Conservation (phyloP, 2,329 filamentous ascomycete genomes). For the Sclerotinia glacialis region DNA sequence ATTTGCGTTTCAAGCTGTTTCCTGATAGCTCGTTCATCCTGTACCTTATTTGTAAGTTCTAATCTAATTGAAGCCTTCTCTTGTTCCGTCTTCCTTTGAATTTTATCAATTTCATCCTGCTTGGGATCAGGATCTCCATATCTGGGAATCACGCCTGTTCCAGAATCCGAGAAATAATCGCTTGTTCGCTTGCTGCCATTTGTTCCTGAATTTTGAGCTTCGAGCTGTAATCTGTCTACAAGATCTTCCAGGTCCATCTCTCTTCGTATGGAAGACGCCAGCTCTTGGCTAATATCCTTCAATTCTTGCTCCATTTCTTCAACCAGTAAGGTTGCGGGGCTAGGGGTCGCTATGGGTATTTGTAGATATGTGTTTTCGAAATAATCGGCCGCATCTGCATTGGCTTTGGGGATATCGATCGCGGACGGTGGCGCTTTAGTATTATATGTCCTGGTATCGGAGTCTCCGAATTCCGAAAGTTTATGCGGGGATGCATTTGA, state of each 20-base stretch:
- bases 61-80: slow-evolving; percentile 84
- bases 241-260: slow-evolving; percentile 97
- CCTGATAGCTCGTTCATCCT: slow-evolving; percentile 77
- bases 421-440: slow-evolving; percentile 41
- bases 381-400: slow-evolving; percentile 43
- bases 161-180: slow-evolving; percentile 97
- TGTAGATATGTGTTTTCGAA: slow-evolving; percentile 37
- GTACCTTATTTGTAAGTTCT: slow-evolving; percentile 79
- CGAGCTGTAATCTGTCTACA: slow-evolving; percentile 81
- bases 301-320: slow-evolving; percentile 93
- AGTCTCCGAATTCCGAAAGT: slow-evolving; percentile 35
- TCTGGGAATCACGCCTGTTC: slow-evolving; percentile 73
- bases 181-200: slow-evolving; percentile 71
- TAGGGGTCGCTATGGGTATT: slow-evolving; percentile 37
- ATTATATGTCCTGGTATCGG: slow-evolving; percentile 27
- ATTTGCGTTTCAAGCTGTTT: slow-evolving; percentile 80
- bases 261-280: slow-evolving; percentile 86
- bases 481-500: slow-evolving; percentile 46
- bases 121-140: slow-evolving; percentile 62
- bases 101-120: slow-evolving; percentile 73
- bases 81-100: slow-evolving; percentile 82
- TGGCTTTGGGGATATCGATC: slow-evolving; percentile 40
- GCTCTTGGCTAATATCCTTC: slow-evolving; percentile 86
- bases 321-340: slow-evolving; percentile 54
- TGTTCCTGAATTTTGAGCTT: slow-evolving; percentile 57